phyloP scores from a whole-genome alignment of 352 stramenopile species.

The Pythium folliculosum region DNA sequence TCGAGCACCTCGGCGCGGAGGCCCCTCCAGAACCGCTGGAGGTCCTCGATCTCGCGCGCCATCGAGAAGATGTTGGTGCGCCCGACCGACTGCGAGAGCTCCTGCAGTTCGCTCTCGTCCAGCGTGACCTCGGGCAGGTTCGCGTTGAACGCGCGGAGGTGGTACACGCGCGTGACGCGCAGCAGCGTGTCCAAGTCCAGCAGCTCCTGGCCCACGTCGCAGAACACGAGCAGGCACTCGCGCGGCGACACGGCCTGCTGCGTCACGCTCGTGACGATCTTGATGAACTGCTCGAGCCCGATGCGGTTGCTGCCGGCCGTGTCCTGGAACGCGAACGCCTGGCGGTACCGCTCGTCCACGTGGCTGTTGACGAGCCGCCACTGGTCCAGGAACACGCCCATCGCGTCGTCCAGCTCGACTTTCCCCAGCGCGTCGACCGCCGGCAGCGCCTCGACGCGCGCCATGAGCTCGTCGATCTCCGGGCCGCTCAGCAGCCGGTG shows the following conservation, averaged over 20 bases:
- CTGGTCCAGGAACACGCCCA: slow-evolving; percentile 55
- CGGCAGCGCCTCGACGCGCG: slow-evolving; percentile 39
- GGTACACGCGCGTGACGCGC: slow-evolving; percentile 54
- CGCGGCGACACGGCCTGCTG: slow-evolving; percentile 42
- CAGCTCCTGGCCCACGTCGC: slow-evolving; percentile 61
- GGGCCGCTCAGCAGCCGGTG: slow-evolving; percentile 39
- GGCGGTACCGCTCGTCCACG: slow-evolving; percentile 61
- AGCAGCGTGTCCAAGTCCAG: slow-evolving; percentile 60
- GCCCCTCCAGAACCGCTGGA: slow-evolving; percentile 60
- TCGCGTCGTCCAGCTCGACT: slow-evolving; percentile 70
- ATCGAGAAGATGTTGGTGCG: slow-evolving; percentile 60
- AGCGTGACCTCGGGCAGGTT: slow-evolving; percentile 53
- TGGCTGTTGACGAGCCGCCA: slow-evolving; percentile 49
- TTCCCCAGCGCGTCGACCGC: not conserved
- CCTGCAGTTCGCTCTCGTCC: slow-evolving; percentile 48
- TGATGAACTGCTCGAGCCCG: slow-evolving; percentile 70
- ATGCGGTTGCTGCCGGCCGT: slow-evolving; percentile 45
- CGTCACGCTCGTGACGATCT: slow-evolving; percentile 70
- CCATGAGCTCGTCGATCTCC: slow-evolving; percentile 38
- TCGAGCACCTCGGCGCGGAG: slow-evolving; percentile 47
- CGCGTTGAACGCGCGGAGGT: slow-evolving; percentile 55
- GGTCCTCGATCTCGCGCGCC: slow-evolving; percentile 63
- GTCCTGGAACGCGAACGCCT: slow-evolving; percentile 49
- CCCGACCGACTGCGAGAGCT: slow-evolving; percentile 47
- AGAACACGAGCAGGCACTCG: slow-evolving; percentile 68